Evolutionary conservation across 2,329 filamentous ascomycete genomes (phyloP), one percentile per base, ranked within the genome.

Genomic region (Microascus cirrosus): DNA sequence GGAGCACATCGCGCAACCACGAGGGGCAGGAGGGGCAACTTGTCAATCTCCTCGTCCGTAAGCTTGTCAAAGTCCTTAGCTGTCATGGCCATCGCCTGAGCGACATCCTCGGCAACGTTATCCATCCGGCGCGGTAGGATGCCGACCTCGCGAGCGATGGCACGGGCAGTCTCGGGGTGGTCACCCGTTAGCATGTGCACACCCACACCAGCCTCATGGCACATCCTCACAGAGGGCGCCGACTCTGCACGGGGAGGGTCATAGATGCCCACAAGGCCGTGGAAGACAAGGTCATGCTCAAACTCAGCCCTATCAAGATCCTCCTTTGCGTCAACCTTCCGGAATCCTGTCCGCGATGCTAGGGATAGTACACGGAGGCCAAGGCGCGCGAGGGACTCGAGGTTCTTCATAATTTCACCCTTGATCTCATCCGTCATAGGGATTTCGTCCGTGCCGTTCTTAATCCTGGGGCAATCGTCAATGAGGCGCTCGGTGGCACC

Each of bases 181-280:
- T 88, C 84, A 60, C 84, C 85, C 20, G 85, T 88, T n/a, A 86
- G 75, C 83, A 86, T 86, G 65, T 86, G 83, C 13, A 86, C 83
- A 58, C 77, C 77, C 56, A 86, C 80, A 25, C 84, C 84, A 39
- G 83, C 84, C 58, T 77, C 73, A 60, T 84, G 81, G 63, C 82
- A 86, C 57, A 73, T 72, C 25, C 71, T 68, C 52, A 86, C 82
- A 0, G 82, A 80, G 1, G 74, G 78, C 1, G 77, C 81, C 3
- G 85, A 85, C 65, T 89, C 86, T 0, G 81, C 76, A 1, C 86
- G 84, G 61, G 86, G 86, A 3, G 86, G 86, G 60, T 89, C 86
- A 61, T 87, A 88, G n/a, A 90, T 75, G 55, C 85, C 86, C 60
- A 89, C 80, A 12, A 90, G 75, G 1, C 87, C 87, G 36, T 83